Base-by-base conservation (phyloP, 257 asterid species). In the Lycium ferocissimum region DNA sequence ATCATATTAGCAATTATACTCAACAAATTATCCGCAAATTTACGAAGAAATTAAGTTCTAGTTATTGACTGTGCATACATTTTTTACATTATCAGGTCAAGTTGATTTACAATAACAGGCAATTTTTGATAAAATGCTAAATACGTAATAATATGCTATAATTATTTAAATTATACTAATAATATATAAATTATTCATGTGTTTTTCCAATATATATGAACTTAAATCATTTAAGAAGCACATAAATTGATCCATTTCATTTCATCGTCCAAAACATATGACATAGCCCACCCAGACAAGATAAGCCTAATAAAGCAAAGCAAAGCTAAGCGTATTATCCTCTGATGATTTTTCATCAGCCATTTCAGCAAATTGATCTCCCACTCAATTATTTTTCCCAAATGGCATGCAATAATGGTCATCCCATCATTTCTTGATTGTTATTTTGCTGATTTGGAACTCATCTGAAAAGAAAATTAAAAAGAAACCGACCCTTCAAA, bases 231-330 rank as follows among this genome's bases (percentile, higher is more conserved):
- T 26, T 40, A 67, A 35, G 49, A 37, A 35, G 35, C 47, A 33
- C 13, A 33, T 10, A 33, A 5, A 66, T 66, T 43, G 10, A 73
- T 20, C 18, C 47, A 70, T 18, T 15, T 58, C n/a, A 17, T 1
- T 38, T 70, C 1, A 17, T 73, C 1, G 9, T 76, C 13, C 4
- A 76, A 61, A 70, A 49, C 51, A 7, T 49, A 49, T 75, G 62
- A 51, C 63, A 76, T 76, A 76, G 62, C 17, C 61, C 70, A 81
- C 73, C 33, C 17, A 61, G 6, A 61, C 84, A 62, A 62, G 76
- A 81, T 62, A 81, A 43, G 84, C 62, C 62, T 20, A 81, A 69
- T 62, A 81, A 62, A 81, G 84, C 84, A 81, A 45, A 6, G 17
- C 26, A 81, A 61, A 40, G 82, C 47, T 22, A 78, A 40, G 84